These are phyloP conservation scores for Diutina siamensis DNA, from an alignment of 1,139 yeast genomes.

Conservation along the genomic window DNA sequence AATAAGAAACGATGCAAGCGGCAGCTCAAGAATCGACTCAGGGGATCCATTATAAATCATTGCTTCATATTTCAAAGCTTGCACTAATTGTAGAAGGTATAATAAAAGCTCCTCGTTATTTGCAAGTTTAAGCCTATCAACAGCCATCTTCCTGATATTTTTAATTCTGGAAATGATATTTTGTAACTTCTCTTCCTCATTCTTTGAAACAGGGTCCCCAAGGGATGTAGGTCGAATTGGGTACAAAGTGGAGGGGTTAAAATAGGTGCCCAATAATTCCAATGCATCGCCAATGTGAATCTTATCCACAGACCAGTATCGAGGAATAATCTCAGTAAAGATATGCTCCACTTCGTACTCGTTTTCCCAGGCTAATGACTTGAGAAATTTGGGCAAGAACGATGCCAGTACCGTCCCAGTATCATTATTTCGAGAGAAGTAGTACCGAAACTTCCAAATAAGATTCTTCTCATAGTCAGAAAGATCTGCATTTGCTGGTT, in stretches of 20 bases:
- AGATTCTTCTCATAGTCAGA: constrained; percentile 77
- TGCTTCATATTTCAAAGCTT: constrained; percentile 72
- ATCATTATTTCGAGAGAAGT: constrained; percentile 51
- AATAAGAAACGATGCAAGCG: constrained; percentile 70
- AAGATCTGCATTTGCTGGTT: constrained; percentile 76
- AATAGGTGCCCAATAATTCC: constrained; percentile 73
- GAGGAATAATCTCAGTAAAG: constrained; percentile 40
- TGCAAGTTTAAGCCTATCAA: constrained; percentile 68
- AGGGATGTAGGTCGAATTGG: constrained; percentile 10
- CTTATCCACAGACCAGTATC: constrained; percentile 45
- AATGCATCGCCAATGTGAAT: constrained; percentile 89
- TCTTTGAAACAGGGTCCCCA: constrained; percentile 6
- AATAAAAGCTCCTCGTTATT: constrained; percentile 69
- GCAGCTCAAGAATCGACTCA: constrained; percentile 28
- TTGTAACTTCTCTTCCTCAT: constrained; percentile 21
- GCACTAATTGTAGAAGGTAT: constrained; percentile 82
- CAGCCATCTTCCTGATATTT: constrained; percentile 70
- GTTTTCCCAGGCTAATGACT: constrained; percentile 83
- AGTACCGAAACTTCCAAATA: constrained; percentile 88
- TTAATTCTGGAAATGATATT: constrained; percentile 25
- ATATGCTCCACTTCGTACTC: constrained; percentile 72
- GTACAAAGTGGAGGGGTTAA: constrained; percentile 28
- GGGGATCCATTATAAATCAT: constrained; percentile 14
- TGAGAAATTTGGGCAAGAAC: constrained; percentile 74
- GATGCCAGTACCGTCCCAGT: constrained; percentile 18